Evolutionary conservation across 805 yeast genomes (phyloP), one percentile per base, ranked within the genome.

Genomic region (Schwanniomyces yamadae): DNA sequence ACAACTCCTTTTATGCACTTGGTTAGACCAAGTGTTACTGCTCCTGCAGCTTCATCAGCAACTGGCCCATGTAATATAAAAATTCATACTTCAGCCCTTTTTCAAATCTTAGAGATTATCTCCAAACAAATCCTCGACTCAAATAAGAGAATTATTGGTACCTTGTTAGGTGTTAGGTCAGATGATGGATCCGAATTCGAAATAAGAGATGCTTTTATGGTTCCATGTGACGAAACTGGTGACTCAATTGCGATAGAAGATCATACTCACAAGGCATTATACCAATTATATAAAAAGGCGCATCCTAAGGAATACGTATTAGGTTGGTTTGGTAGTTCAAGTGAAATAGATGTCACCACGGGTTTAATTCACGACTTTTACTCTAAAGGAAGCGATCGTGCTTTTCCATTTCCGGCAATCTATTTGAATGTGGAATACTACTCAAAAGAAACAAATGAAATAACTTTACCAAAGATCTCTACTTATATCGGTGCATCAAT

Each of bases 331-430:
- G 80, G 82, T 33, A 68, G 76, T 27, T 68, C 83, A 12, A 65
- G 69, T 31, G 69, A 68, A 46, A 74, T 86, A 44, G 90, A 84
- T 62, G 72, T 78, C 37, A 76, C 82, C 57, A 78, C 89, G 10
- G 86, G 86, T 7, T 71, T 85, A 46, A 80, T 87, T 52, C 95
- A 87, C 57, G 91, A 82, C 52, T 82, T 85, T 54, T 87, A 82
- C 65, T 69, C 80, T 25, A 80, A 81, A 50, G 82, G 85, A 39
- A 62, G 72, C 12, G 83, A 78, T 52, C 78, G 88, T 41, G 79
- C 88, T 4, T 75, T 56, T 54, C 93, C 95, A 18, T 70, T 73
- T 58, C 87, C 91, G 15, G 89, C 93, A 31, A 73, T 88, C 44
- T 88, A 85, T 60, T 65, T 88, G 50, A 84, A 93, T 24, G 73